phyloP scores from a whole-genome alignment of 1,284 basidiomycete species.

The Neonothopanus nambi region DNA sequence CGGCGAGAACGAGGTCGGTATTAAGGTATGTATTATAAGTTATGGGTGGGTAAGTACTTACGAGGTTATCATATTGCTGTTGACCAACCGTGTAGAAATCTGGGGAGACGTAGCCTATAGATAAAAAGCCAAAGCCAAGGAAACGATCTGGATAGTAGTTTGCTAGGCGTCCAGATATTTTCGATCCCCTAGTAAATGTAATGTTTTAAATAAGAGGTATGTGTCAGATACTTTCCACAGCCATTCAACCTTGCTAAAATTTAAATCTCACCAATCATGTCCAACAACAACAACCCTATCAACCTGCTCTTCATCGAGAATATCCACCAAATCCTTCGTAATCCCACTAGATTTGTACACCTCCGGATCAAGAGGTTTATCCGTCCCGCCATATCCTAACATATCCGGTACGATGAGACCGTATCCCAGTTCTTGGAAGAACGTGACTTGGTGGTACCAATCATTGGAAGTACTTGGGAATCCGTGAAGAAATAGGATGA shows the following conservation, averaged over 20 bases:
- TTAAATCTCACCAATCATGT: constrained; percentile 47
- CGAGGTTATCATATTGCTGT: neutral
- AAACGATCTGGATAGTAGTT: constrained; percentile 40
- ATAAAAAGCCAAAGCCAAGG: constrained; percentile 42
- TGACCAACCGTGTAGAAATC: neutral
- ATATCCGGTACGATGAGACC: constrained; percentile 17
- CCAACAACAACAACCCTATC: constrained; percentile 40
- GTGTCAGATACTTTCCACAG: too few relatives aligned
- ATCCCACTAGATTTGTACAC: constrained; percentile 27
- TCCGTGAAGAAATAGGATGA: constrained; percentile 47
- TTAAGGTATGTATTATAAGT: too few relatives aligned
- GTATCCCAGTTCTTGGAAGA: constrained; percentile 13
- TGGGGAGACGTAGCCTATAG: constrained; percentile 39
- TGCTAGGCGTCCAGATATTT: constrained; percentile 35
- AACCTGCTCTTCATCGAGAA: constrained; percentile 41
- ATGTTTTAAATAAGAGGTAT: neutral
- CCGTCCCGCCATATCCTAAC: constrained; percentile 17
- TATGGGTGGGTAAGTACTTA: neutral
- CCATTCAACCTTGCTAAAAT: too few relatives aligned
- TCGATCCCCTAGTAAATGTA: constrained; percentile 36
- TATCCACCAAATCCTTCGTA: constrained; percentile 44
- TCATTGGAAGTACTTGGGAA: constrained; percentile 44
- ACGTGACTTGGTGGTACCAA: constrained; percentile 44
- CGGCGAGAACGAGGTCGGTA: too few relatives aligned
- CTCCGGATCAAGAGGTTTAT: constrained; percentile 6